Base-by-base conservation (phyloP, 495 filamentous ascomycete genomes). In the Neurospora cerealis region DNA sequence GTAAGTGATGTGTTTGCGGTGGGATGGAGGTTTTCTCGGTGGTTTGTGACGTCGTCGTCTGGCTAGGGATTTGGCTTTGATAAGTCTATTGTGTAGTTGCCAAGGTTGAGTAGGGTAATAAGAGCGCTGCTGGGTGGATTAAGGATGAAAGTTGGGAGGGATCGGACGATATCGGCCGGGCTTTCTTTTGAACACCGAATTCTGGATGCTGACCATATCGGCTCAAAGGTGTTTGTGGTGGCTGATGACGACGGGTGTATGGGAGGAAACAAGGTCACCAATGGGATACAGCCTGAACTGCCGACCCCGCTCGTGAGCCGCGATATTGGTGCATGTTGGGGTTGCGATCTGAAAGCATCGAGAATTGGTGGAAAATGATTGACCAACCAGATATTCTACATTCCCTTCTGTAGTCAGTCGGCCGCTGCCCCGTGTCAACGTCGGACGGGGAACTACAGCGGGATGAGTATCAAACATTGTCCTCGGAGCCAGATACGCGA, bases 221-320 rank as follows among this genome's bases (percentile, higher is more conserved):
- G 38, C 72, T 54, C 46, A 44, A 69, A 62, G 32, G 11, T 38
- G 24, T 32, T 41, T 40, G 46, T 71, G 37, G 24, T 74, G 60
- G 39, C 5, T 10, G 36, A 70, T 34, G 37, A 69, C 0, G 19
- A 54, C 60, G 48, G 10, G 15, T 17, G 36, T 38, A 74, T 32
- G 9, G 2, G 39, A 24, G 4, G 32, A 48, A 37, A n/a, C n/a
- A n/a, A 69, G 48, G 11, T 24, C 36, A 38, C 62, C 73, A 74
- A 77, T 77, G 24, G 34, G 34, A 73, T 69, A 75, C 66, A 70
- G 73, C 24, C 71, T 75, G 73, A 78, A 78, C 72, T 75, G 74
- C 74, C 74, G 73, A 73, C 76, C 74, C 71, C 71, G 75, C 77
- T 72, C 73, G n/a, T 62, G 24, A 75, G 70, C 72, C 72, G 76